phyloP scores from a whole-genome alignment of 164 flowering plant genomes.

The Houttuynia cordata region DNA sequence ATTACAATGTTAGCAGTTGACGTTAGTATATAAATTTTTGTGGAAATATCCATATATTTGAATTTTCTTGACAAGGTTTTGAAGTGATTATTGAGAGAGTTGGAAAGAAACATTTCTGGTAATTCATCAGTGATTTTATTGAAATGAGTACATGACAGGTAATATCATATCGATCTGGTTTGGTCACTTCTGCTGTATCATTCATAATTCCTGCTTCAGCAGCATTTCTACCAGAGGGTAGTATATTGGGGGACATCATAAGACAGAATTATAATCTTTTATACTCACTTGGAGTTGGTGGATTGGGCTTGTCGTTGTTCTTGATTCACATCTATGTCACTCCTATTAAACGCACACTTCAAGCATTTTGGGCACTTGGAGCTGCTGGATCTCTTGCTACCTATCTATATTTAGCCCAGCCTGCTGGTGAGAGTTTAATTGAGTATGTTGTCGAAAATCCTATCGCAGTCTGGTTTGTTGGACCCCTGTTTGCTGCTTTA shows the following conservation, averaged over 20 bases:
- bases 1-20: too few relatives aligned
- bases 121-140: neutral
- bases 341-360: constrained; percentile 85
- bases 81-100: neutral
- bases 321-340: constrained; percentile 93
- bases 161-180: constrained; percentile 64
- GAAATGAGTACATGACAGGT: constrained; percentile 36
- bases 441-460: constrained; percentile 63
- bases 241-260: constrained; percentile 21
- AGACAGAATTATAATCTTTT: constrained; percentile 36
- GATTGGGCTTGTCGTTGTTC: constrained; percentile 67
- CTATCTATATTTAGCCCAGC: constrained; percentile 41
- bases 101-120: neutral
- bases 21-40: too few relatives aligned
- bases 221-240: constrained; percentile 43
- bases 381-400: constrained; percentile 59
- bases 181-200: constrained; percentile 75
- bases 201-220: constrained; percentile 62
- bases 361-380: constrained; percentile 81
- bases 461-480: constrained; percentile 75
- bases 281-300: constrained; percentile 58
- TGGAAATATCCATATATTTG: too few relatives aligned
- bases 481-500: constrained; percentile 86
- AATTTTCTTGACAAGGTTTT: neutral
- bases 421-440: constrained; percentile 47